Percentiles rank a stretch among this genome's conserved stretches.
Evolutionary conservation across 495 filamentous ascomycete species (phyloP).

Genomic region (Penicillium parvum): DNA sequence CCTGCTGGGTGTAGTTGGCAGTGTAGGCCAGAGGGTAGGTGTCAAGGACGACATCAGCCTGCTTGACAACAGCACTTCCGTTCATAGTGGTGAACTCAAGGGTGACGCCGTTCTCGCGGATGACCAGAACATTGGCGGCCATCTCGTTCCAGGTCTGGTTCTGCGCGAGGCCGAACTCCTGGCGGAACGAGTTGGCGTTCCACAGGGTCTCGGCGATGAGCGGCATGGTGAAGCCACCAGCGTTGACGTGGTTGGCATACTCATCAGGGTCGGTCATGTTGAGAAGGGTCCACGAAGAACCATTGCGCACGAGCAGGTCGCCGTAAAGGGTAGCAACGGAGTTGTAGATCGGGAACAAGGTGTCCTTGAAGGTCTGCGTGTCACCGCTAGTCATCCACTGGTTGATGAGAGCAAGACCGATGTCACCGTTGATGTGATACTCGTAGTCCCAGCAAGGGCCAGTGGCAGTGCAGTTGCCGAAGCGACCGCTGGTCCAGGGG

Average conservation of each 20-base stretch:
- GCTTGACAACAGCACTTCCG: slow-evolving; percentile 57
- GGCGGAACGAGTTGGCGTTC: slow-evolving; percentile 53
- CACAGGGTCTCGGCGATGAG: slow-evolving; percentile 55
- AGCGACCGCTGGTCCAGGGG: slow-evolving; percentile 61
- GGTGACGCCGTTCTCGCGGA: slow-evolving; percentile 58
- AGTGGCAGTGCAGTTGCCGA: slow-evolving; percentile 61
- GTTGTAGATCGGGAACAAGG: slow-evolving; percentile 56
- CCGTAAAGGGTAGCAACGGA: slow-evolving; percentile 54
- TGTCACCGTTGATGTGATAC: slow-evolving; percentile 67
- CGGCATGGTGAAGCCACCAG: slow-evolving; percentile 70
- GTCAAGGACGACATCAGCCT: slow-evolving; percentile 59
- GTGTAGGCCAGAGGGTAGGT: slow-evolving; percentile 55
- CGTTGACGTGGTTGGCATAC: slow-evolving; percentile 67
- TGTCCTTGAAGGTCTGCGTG: slow-evolving; percentile 46
- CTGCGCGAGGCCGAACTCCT: slow-evolving; percentile 48
- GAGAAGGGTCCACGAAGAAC: slow-evolving; percentile 45
- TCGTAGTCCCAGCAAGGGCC: slow-evolving; percentile 62
- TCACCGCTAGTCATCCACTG: slow-evolving; percentile 60
- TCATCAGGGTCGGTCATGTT: slow-evolving; percentile 82
- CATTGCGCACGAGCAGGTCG: slow-evolving; percentile 52
- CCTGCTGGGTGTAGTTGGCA: slow-evolving; percentile 47
- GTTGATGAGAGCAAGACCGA: slow-evolving; percentile 58
- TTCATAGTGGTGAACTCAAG: slow-evolving; percentile 69
- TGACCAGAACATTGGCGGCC: slow-evolving; percentile 48
- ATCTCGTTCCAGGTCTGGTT: slow-evolving; percentile 52